These are phyloP conservation scores for Clitopilus hobsonii DNA, from an alignment of 768 basidiomycete genomes.

Conservation along the genomic window DNA sequence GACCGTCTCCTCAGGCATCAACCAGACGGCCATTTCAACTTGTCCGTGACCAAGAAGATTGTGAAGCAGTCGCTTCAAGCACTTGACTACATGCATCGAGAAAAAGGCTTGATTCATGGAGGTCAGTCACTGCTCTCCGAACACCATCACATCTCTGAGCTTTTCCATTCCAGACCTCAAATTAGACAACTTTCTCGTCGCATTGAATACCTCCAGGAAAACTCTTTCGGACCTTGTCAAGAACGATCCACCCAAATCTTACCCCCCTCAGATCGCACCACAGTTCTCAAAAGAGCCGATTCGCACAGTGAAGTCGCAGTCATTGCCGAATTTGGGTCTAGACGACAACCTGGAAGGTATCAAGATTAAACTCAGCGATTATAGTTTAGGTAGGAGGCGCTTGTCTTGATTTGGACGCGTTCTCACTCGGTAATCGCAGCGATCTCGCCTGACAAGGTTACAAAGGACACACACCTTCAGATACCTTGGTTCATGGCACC, in stretches of 20 bases:
- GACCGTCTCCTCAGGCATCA: background rate
- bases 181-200: background rate
- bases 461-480: slow-evolving; percentile 4
- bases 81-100: slow-evolving; percentile 21
- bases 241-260: slow-evolving; percentile 9
- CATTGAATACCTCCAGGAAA: background rate
- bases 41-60: slow-evolving; percentile 13
- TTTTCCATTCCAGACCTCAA: background rate
- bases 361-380: slow-evolving; percentile 15
- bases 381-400: slow-evolving; percentile 12
- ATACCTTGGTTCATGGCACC: slow-evolving; percentile 15
- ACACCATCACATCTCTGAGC: too few relatives aligned
- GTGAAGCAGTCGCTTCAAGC: slow-evolving; percentile 22
- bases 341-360: slow-evolving; percentile 9
- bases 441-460: background rate
- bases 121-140: background rate
- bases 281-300: slow-evolving; percentile 17
- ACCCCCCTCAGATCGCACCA: slow-evolving; percentile 5
- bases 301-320: slow-evolving; percentile 19
- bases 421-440: background rate
- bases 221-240: background rate
- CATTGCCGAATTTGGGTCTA: slow-evolving; percentile 16
- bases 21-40: background rate
- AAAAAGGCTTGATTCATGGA: slow-evolving; percentile 15
- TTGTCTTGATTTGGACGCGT: background rate